A percentile compares a stretch with the other conserved stretches of the same genome.
Conservation (phyloP, 148 eudicot species). For the Cornus controversa region DNA sequence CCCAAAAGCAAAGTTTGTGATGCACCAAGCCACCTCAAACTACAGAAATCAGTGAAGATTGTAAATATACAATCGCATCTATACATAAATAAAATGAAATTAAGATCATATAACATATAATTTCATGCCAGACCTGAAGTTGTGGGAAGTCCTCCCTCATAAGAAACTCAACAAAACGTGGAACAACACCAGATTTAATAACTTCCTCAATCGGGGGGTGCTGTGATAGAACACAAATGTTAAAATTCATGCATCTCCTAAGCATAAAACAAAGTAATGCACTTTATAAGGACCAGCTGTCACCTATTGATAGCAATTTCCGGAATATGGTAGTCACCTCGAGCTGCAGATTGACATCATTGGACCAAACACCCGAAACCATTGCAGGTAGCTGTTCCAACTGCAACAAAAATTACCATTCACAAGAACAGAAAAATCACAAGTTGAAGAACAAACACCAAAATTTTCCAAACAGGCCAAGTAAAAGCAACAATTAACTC, state of each 20-base stretch:
- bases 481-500: too few species aligned
- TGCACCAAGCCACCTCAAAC: slow-evolving; percentile 55
- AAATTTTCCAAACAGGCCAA: too few species aligned
- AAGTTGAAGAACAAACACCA: background rate
- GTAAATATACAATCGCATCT: background rate
- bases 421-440: background rate
- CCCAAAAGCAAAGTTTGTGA: slow-evolving; percentile 46
- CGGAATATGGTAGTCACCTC: slow-evolving; percentile 55
- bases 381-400: slow-evolving; percentile 45
- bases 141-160: slow-evolving; percentile 45
- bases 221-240: slow-evolving; percentile 20
- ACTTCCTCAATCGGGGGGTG: slow-evolving; percentile 50
- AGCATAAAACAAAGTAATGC: background rate
- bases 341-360: slow-evolving; percentile 37
- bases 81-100: background rate
- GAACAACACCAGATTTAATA: slow-evolving; percentile 44
- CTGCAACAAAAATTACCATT: slow-evolving; percentile 22
- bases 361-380: slow-evolving; percentile 44
- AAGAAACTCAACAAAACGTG: slow-evolving; percentile 48
- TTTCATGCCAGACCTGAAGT: slow-evolving; percentile 35
- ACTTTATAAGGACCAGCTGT: background rate
- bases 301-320: slow-evolving; percentile 57
- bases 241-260: background rate
- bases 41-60: slow-evolving; percentile 8
- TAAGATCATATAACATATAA: background rate